Percentiles rank a stretch among this genome's conserved stretches.
These are phyloP conservation scores for Acorus calamus DNA, from an alignment of 106 monocot species.

Conservation along the genomic window DNA sequence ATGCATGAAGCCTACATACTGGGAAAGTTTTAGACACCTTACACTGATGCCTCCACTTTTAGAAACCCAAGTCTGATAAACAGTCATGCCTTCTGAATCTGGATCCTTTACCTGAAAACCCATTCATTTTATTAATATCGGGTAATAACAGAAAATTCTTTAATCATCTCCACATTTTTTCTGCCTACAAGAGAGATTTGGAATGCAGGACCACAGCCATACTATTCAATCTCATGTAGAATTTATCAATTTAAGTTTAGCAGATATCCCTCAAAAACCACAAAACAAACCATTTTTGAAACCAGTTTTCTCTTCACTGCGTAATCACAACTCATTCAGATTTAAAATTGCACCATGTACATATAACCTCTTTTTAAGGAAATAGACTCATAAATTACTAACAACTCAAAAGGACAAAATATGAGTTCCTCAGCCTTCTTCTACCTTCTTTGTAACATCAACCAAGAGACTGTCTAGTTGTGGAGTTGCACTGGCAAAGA, in stretches of 20 bases:
- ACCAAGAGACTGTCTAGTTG: constrained; percentile 72
- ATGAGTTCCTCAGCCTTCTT: background rate
- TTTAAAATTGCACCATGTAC: no score
- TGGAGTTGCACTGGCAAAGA: constrained; percentile 64
- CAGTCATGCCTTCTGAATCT: constrained; percentile 34
- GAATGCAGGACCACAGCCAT: no score
- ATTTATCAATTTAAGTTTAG: no score
- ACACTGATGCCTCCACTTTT: constrained; percentile 41
- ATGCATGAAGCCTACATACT: background rate
- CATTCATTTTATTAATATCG: background rate
- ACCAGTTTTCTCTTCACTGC: no score
- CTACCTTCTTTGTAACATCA: constrained; percentile 69
- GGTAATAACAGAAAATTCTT: no score
- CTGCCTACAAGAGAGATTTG: no score
- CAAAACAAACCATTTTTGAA: no score
- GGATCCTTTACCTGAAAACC: constrained; percentile 64
- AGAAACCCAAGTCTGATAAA: constrained; percentile 55
- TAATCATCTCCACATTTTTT: no score
- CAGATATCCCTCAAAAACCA: no score
- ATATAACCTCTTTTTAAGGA: background rate
- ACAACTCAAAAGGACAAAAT: background rate
- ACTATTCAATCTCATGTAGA: no score
- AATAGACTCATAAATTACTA: background rate
- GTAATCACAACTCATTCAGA: no score
- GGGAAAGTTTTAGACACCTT: constrained; percentile 22